Conservation (phyloP, 768 basidiomycete genomes). For the Pleurotus tuber-regium region DNA sequence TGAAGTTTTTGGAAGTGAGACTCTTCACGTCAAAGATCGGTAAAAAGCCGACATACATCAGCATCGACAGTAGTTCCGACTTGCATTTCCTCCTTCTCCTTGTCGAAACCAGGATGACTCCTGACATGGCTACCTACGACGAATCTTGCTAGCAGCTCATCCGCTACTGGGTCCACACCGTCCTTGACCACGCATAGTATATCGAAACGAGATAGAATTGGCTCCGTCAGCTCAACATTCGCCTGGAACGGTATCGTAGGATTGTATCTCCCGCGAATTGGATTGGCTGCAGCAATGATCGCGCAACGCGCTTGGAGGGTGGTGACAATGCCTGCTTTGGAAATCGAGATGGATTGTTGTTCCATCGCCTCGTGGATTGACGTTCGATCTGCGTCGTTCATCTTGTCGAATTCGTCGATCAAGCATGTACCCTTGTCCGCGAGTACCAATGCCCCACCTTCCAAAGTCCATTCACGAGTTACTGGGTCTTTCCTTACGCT, state of each 20-base stretch:
- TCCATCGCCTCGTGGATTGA: constrained; percentile 99
- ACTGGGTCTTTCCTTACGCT: constrained; percentile 98
- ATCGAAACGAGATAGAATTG: constrained; percentile 97
- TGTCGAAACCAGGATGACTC: constrained; percentile 91
- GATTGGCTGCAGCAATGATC: constrained; percentile 97
- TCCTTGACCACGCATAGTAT: constrained; percentile 98
- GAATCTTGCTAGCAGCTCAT: constrained; percentile 93
- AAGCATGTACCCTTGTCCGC: constrained; percentile 98
- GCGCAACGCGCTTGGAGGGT: constrained; percentile 96
- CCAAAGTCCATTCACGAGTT: constrained; percentile 97
- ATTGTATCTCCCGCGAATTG: constrained; percentile 95
- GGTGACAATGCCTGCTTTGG: constrained; percentile 99
- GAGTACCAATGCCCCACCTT: constrained; percentile 96
- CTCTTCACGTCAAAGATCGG: not conserved
- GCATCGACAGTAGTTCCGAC: constrained; percentile 88
- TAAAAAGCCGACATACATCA: constrained; percentile 58
- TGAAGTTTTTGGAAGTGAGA: constrained; percentile 2
- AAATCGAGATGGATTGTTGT: constrained; percentile 98
- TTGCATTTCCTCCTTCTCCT: constrained; percentile 86
- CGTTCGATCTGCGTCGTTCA: constrained; percentile 98
- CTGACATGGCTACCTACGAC: constrained; percentile 97
- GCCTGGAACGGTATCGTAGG: constrained; percentile 98
- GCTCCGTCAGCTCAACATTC: constrained; percentile 98
- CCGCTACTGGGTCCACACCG: constrained; percentile 93
- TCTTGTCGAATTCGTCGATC: constrained; percentile 99